Conservation (phyloP, 2,329 filamentous ascomycete species). For the Rhynchosporium graminicola region DNA sequence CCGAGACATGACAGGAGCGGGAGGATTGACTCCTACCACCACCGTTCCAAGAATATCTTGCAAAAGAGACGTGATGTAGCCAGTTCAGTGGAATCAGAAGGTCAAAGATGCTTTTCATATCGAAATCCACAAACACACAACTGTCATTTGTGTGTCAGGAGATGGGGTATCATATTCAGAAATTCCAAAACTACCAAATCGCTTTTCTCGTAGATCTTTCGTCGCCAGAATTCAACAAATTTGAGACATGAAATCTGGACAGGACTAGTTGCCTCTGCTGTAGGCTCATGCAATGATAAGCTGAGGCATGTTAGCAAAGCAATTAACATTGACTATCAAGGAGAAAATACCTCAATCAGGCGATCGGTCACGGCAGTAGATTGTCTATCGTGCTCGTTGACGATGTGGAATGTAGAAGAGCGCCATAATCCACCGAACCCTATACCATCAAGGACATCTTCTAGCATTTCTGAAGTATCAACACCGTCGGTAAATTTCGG, state of each 20-base stretch:
- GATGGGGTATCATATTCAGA: constrained; percentile 29
- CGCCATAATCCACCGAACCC: constrained; percentile 66
- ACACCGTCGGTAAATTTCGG: constrained; percentile 51
- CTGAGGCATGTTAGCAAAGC: constrained; percentile 17
- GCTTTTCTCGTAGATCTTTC: constrained; percentile 25
- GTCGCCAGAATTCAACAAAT: constrained; percentile 19
- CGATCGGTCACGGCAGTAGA: constrained; percentile 34
- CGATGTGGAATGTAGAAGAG: constrained; percentile 38
- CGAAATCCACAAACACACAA: neutral
- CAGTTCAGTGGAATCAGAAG: neutral
- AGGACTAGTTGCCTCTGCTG: neutral
- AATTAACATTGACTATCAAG: neutral
- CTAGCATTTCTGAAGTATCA: constrained; percentile 51
- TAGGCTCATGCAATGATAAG: constrained; percentile 29
- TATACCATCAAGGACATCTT: constrained; percentile 57
- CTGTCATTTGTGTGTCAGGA: neutral
- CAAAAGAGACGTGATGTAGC: neutral
- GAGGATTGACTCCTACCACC: neutral
- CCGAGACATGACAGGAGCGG: neutral
- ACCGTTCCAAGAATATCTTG: too few species aligned
- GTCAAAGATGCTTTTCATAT: neutral
- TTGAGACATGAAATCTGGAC: neutral
- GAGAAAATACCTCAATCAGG: constrained; percentile 28
- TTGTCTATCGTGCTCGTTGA: constrained; percentile 39
- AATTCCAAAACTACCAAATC: constrained; percentile 10